These are phyloP conservation scores for Coemansia biformis DNA, from an alignment of 192 early-diverging fungal species.

Conservation along the genomic window DNA sequence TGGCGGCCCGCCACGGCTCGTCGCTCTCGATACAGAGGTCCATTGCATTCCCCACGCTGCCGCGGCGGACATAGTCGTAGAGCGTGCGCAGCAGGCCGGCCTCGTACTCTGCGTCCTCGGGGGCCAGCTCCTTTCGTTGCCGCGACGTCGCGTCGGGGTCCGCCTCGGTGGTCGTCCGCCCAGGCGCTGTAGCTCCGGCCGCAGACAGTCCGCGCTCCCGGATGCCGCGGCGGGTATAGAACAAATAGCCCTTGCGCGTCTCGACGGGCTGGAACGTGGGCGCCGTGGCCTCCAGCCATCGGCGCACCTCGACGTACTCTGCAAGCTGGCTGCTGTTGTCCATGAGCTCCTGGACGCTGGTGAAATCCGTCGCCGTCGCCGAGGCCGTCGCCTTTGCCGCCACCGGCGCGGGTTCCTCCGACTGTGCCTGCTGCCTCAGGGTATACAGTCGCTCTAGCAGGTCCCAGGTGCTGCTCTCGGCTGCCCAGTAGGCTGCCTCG, in stretches of 20 bases:
- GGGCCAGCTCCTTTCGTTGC: slow-evolving; percentile 24
- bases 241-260: slow-evolving; percentile 50
- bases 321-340: slow-evolving; percentile 13
- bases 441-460: slow-evolving; percentile 37
- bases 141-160: slow-evolving; percentile 38
- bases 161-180: slow-evolving; percentile 24
- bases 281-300: slow-evolving; percentile 50
- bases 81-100: slow-evolving; percentile 57
- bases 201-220: slow-evolving; percentile 10
- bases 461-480: slow-evolving; percentile 49
- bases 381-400: slow-evolving; percentile 3
- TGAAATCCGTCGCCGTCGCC: slow-evolving; percentile 23
- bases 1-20: slow-evolving; percentile 78
- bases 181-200: not conserved
- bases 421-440: slow-evolving; percentile 16
- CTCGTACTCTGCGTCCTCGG: slow-evolving; percentile 51
- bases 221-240: slow-evolving; percentile 47
- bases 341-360: slow-evolving; percentile 36
- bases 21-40: slow-evolving; percentile 67
- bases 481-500: slow-evolving; percentile 23
- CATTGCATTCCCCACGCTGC: slow-evolving; percentile 58
- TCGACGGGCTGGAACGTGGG: slow-evolving; percentile 43
- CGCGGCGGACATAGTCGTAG: slow-evolving; percentile 75
- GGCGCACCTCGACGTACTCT: slow-evolving; percentile 42
- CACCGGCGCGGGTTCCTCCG: not conserved